Base-by-base conservation (phyloP, 176 grass and related monocot genomes). In the Chloris gayana region DNA sequence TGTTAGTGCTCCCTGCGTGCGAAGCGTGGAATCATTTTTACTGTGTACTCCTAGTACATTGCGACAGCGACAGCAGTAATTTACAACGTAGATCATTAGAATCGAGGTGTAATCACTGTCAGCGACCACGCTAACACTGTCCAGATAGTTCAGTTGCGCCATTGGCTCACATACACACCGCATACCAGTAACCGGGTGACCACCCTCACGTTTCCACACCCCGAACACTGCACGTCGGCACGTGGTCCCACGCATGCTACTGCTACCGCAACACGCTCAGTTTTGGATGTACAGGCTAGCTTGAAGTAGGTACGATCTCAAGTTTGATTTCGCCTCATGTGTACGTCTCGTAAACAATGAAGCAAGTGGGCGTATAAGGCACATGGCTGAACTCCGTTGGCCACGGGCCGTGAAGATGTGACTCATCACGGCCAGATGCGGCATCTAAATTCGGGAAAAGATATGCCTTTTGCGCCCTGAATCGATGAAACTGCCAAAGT, bases 401-500 rank as follows among this genome's bases (percentile, higher is more conserved):
- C 41, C 57, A 79, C 29, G 61, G 41, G 9, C 41, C n/a, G n/a
- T n/a, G n/a, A n/a, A n/a, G n/a, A n/a, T n/a, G n/a, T n/a, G n/a
- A n/a, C n/a, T n/a, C n/a, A n/a, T 37, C 35, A 44, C 41, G 41
- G 0, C 30, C 41, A 2, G 64, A 42, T 38, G 66, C 64, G 14
- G 14, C 33, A 31, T 51, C 60, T 57, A 8, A 32, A 22, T 41
- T 54, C 5, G 19, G 19, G 33, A 57, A 13, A 9, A 32, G 45
- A 77, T 34, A 77, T 77, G 72, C 79, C 72, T 0, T 2, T 1
- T 70, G 79, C 47, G 69, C 78, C 64, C 42, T 1, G 17, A 45
- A 35, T 42, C 64, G 25, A 51, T 41, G 1, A 50, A 62, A 5
- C 18, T 4, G 42, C 85, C 85, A 86, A 69, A 67, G 80, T 4